These are phyloP conservation scores for Jasminum sambac DNA, from an alignment of 257 asterid species.

Conservation along the genomic window DNA sequence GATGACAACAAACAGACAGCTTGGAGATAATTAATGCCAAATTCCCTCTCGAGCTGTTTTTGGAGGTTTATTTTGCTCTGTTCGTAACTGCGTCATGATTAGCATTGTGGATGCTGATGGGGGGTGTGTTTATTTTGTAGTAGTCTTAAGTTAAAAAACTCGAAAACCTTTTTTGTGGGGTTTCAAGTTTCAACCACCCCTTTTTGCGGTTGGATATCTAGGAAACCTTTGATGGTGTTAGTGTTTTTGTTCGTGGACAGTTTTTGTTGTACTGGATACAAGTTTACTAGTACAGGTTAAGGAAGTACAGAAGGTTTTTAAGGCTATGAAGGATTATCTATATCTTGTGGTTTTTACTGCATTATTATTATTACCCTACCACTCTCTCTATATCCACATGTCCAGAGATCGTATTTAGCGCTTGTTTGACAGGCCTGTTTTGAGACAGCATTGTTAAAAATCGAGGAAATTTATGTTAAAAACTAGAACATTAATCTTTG, in stretches of 20 bases:
- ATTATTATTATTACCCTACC: neutral
- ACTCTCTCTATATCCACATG: neutral
- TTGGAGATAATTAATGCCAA: conserved; percentile 14
- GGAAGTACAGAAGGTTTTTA: neutral
- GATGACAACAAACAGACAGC: conserved; percentile 1
- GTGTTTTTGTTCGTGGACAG: neutral
- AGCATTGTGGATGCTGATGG: conserved; percentile 23
- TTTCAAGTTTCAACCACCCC: neutral
- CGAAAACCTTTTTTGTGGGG: neutral
- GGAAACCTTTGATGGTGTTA: neutral
- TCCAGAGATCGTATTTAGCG: neutral
- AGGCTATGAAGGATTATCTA: neutral
- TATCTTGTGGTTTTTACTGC: neutral
- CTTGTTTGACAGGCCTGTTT: no score
- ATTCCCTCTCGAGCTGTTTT: neutral
- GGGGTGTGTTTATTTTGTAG: neutral
- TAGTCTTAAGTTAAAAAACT: neutral
- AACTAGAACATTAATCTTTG: no score
- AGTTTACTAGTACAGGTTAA: neutral
- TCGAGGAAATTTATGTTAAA: no score
- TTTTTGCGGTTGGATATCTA: neutral
- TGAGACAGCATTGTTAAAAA: no score
- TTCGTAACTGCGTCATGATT: neutral
- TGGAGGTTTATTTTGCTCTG: neutral
- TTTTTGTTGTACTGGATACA: neutral